Conservation (phyloP, 2,329 filamentous ascomycete genomes). For the Fusarium pininemorale region DNA sequence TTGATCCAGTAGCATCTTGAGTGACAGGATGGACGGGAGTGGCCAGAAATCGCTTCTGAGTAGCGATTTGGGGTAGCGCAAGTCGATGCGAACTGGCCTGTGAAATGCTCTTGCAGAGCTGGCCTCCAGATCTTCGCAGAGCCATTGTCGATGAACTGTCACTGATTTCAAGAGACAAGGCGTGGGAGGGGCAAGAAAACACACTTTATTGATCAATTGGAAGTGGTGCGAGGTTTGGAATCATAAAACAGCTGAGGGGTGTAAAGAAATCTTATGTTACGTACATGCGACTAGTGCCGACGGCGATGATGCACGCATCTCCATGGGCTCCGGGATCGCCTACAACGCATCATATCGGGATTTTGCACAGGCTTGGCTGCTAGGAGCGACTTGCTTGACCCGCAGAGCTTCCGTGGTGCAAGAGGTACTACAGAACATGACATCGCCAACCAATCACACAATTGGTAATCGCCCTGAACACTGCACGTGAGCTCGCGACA, state of each 20-base stretch:
- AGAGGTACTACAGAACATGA: constrained; percentile 25
- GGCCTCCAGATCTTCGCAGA: constrained; percentile 44
- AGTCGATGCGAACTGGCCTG: constrained; percentile 41
- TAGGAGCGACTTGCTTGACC: constrained; percentile 1
- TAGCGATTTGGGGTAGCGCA: constrained; percentile 43
- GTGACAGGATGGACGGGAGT: constrained; percentile 76
- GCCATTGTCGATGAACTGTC: constrained; percentile 42
- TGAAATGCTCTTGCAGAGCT: constrained; percentile 43
- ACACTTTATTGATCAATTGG: constrained; percentile 18
- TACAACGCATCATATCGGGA: constrained; percentile 33
- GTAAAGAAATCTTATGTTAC: constrained; percentile 31
- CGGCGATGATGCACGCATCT: constrained; percentile 42
- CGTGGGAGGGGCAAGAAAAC: not conserved
- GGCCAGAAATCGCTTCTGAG: constrained; percentile 48
- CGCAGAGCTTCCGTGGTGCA: not conserved
- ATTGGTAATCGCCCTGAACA: constrained; percentile 27
- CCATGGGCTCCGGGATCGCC: constrained; percentile 39
- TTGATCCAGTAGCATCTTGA: constrained; percentile 73
- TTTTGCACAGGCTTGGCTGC: constrained; percentile 6
- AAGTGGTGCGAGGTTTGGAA: constrained; percentile 28
- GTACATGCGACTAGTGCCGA: constrained; percentile 20
- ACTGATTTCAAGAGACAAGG: not conserved
- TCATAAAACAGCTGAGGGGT: constrained; percentile 30
- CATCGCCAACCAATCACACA: constrained; percentile 40
- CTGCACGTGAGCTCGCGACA: constrained; percentile 47